Evolutionary conservation across 2,329 filamentous ascomycete species (phyloP).

Genomic region (Fusarium sp.): DNA sequence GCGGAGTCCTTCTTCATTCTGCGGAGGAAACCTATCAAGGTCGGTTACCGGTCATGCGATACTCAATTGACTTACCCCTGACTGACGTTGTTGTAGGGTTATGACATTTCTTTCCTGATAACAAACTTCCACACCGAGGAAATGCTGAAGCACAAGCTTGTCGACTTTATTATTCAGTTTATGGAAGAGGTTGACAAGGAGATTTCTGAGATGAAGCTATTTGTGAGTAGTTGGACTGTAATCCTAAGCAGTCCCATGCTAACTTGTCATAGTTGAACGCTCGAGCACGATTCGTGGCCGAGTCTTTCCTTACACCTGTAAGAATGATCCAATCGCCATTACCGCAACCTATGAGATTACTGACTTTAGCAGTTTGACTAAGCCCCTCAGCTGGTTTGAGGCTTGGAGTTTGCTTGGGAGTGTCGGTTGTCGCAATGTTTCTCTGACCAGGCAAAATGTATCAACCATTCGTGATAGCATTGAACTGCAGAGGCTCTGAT

Average conservation of each 20-base stretch:
- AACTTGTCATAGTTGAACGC: constrained; percentile 79
- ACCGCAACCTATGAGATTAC: not conserved
- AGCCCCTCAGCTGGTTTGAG: constrained; percentile 36
- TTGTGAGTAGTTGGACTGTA: constrained; percentile 69
- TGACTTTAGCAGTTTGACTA: constrained; percentile 48
- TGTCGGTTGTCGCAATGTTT: constrained; percentile 23
- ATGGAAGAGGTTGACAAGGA: constrained; percentile 99
- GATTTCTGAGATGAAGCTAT: constrained; percentile 99
- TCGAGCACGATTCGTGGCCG: constrained; percentile 94
- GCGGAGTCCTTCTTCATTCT: constrained; percentile 98
- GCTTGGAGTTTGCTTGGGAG: constrained; percentile 25
- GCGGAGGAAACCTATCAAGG: constrained; percentile 93
- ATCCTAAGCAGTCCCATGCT: not conserved
- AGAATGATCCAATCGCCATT: constrained; percentile 35
- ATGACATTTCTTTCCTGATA: constrained; percentile 98
- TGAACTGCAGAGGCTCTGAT: constrained; percentile 12
- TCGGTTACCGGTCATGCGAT: constrained; percentile 51
- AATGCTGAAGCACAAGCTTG: constrained; percentile 98
- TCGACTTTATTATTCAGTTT: constrained; percentile 99
- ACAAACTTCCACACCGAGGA: constrained; percentile 99
- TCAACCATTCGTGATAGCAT: constrained; percentile 18
- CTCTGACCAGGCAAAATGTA: constrained; percentile 18
- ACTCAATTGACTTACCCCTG: constrained; percentile 10
- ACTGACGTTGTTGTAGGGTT: constrained; percentile 69
- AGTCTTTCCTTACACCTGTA: constrained; percentile 97